Evolutionary conservation across 306 rosid species (phyloP), one percentile per base, ranked within the genome.

Genomic region (Trifolium pratense): DNA sequence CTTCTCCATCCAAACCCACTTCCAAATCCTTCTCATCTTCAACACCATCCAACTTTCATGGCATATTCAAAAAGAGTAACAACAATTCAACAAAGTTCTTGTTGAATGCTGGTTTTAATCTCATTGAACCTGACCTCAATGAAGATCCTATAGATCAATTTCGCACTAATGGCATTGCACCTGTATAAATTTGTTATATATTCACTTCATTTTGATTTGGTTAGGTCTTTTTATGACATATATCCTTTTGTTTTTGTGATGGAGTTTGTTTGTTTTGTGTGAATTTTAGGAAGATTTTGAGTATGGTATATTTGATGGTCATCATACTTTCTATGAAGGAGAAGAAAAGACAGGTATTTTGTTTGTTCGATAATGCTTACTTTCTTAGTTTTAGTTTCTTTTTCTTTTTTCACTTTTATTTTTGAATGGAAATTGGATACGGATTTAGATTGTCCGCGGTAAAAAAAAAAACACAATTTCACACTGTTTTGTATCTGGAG

Each of bases 291-390:
- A 93, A 39, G 98, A 93, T 70, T 93, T 89, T 70, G 74, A 73
- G 83, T 93, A 78, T 48, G 98, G 97, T 31, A 73, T 69, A 67
- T 91, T 81, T 71, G 97, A 93, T 76, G 98, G 58, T 1, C 97
- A 93, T 74, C 98, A 93, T 73, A 91, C 97, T 86, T 93, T 78
- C 57, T 1, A 26, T 53, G 97, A 93, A 78, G 93, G 88, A 66
- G 94, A 89, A 63, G 48, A 65, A 23, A 43, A 80, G 13, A 85
- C 71, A 86, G 92, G 96, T 87, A 7, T 14, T 34, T 18, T 7
- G 7, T 11, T 64, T 48, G 0, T n/a, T 69, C 29, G 14, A 5
- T 74, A 3, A 5, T 53, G 49, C 21, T 70, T 18, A 9, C 40
- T 65, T 20, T 21, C 58, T 68, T 48, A 18, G 10, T 18, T 69